Evolutionary conservation across 495 filamentous ascomycete genomes (phyloP).

Genomic region (Hypomontagnella submonticulosa): DNA sequence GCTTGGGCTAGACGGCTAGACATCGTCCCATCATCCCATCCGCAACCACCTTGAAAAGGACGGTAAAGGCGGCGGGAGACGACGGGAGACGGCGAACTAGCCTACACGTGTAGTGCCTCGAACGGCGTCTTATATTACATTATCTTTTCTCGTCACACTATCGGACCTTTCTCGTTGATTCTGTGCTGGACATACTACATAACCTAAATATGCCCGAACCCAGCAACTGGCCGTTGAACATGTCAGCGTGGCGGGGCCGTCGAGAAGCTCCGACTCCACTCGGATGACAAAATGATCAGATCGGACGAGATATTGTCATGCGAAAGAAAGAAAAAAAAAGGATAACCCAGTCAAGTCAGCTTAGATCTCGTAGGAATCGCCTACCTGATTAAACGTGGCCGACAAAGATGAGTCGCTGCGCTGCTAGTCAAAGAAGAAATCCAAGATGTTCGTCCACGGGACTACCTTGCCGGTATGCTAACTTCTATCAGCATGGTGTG

Average conservation of each 20-base stretch:
- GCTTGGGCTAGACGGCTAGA: slow-evolving; percentile 9
- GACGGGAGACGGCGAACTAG: slow-evolving; percentile 22
- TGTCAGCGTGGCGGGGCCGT: slow-evolving; percentile 47
- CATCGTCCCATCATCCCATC: slow-evolving; percentile 38
- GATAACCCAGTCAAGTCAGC: slow-evolving; percentile 30
- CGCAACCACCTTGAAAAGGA: slow-evolving; percentile 2
- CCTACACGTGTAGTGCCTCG: slow-evolving; percentile 39
- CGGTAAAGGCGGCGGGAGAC: slow-evolving; percentile 22
- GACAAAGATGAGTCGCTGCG: slow-evolving; percentile 15
- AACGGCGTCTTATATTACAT: slow-evolving; percentile 38
- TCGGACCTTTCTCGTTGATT: slow-evolving; percentile 40
- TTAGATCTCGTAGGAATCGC: slow-evolving; percentile 24
- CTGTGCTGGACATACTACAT: slow-evolving; percentile 35
- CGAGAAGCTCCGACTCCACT: slow-evolving; percentile 39
- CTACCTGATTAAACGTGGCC: slow-evolving; percentile 25
- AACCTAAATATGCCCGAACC: slow-evolving; percentile 26
- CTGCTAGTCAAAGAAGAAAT: slow-evolving; percentile 14
- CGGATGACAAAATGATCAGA: slow-evolving; percentile 27
- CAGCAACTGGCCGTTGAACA: slow-evolving; percentile 39
- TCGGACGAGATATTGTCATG: slow-evolving; percentile 32
- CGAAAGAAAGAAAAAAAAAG: slow-evolving; percentile 18
- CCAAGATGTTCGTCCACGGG: slow-evolving; percentile 24
- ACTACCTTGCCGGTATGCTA: slow-evolving; percentile 32
- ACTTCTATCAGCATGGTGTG: slow-evolving; percentile 38
- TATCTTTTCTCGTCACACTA: slow-evolving; percentile 28